Evolutionary conservation across 1,284 basidiomycete species (phyloP).

Genomic region (Trichosporon faecale): DNA sequence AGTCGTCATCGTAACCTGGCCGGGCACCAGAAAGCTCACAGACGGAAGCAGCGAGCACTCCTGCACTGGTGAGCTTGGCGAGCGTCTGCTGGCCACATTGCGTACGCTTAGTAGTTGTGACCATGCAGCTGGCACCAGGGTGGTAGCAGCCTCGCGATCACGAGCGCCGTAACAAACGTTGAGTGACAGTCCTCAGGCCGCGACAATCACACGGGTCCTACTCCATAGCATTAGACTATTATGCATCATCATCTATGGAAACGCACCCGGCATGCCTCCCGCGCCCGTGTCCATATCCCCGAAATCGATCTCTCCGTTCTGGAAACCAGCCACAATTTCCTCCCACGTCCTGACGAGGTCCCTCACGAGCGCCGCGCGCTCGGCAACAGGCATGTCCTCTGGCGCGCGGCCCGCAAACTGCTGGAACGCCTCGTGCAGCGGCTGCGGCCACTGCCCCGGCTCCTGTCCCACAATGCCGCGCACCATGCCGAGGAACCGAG

Average conservation of each 20-base stretch:
- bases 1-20: too few species aligned
- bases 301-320: slow-evolving; percentile 18
- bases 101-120: too few species aligned
- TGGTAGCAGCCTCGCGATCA: too few species aligned
- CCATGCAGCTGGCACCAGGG: too few species aligned
- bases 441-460: slow-evolving; percentile 18
- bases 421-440: slow-evolving; percentile 21
- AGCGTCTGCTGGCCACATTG: too few species aligned
- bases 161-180: too few species aligned
- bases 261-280: slow-evolving; percentile 21
- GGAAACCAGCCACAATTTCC: slow-evolving; percentile 17
- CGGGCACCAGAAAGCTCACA: too few species aligned
- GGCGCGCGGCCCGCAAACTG: slow-evolving; percentile 20
- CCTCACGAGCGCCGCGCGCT: slow-evolving; percentile 17
- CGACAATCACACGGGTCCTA: too few species aligned
- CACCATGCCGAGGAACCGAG: slow-evolving; percentile 21
- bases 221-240: background rate
- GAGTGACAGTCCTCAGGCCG: too few species aligned
- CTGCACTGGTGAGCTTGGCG: too few species aligned
- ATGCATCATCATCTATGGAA: slow-evolving; percentile 18
- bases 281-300: slow-evolving; percentile 13
- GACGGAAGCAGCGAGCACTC: too few species aligned
- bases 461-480: slow-evolving; percentile 19
- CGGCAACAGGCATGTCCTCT: slow-evolving; percentile 18
- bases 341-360: slow-evolving; percentile 24